Evolutionary conservation across 352 stramenopile species (phyloP).

Genomic region (Halophytophthora polymorphica): DNA sequence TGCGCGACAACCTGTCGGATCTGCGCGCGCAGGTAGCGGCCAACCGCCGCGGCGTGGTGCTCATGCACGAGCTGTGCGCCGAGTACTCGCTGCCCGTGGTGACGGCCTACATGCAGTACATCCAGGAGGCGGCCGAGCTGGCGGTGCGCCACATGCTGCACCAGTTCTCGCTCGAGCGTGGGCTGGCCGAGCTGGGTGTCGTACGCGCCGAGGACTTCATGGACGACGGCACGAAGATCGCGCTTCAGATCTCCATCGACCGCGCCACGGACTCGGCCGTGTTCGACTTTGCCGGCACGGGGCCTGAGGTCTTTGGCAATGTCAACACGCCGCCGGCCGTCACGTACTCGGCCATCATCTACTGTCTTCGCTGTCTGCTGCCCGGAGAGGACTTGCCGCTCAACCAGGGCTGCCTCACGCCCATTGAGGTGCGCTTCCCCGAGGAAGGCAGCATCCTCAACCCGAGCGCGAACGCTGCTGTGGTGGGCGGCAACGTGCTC

Average conservation of each 20-base stretch:
- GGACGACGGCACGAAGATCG: slow-evolving; percentile 98
- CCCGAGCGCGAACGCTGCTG: slow-evolving; percentile 92
- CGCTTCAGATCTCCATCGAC: slow-evolving; percentile 96
- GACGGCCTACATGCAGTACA: slow-evolving; percentile 98
- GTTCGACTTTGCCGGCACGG: slow-evolving; percentile 98
- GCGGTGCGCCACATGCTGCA: slow-evolving; percentile 96
- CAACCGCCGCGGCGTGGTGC: slow-evolving; percentile 95
- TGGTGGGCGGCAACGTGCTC: slow-evolving; percentile 98
- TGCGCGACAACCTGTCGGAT: slow-evolving; percentile 97
- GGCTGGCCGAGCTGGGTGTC: slow-evolving; percentile 77
- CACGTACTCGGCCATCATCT: slow-evolving; percentile 99
- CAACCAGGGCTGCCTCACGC: slow-evolving; percentile 96
- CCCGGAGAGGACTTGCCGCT: slow-evolving; percentile 93
- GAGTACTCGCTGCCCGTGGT: slow-evolving; percentile 96
- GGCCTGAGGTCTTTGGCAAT: slow-evolving; percentile 97
- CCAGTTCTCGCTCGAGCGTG: slow-evolving; percentile 83
- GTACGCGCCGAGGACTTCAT: slow-evolving; percentile 97
- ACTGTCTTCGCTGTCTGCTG: slow-evolving; percentile 96
- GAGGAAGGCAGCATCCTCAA: slow-evolving; percentile 92
- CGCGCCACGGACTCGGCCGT: slow-evolving; percentile 81
- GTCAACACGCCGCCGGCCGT: slow-evolving; percentile 98
- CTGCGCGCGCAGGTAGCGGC: slow-evolving; percentile 97
- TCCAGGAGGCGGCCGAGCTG: slow-evolving; percentile 94
- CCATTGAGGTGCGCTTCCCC: slow-evolving; percentile 96
- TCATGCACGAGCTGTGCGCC: slow-evolving; percentile 93